Evolutionary conservation across 371 early-diverging fungal genomes (phyloP), one percentile per base, ranked within the genome.

Genomic region (Rhizopus stolonifer): DNA sequence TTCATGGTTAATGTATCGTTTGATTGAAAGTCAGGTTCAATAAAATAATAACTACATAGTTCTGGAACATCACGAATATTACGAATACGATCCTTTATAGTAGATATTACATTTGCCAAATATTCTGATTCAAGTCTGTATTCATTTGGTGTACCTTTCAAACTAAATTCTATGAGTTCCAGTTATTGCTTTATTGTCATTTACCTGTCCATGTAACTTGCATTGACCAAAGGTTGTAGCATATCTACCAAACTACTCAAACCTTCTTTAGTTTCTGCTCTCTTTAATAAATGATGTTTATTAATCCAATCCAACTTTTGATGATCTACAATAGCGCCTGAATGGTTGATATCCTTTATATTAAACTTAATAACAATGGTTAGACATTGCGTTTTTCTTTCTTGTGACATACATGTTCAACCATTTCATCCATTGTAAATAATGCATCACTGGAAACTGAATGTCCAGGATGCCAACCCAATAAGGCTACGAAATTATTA

Each of bases 241-340:
- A 64, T 62, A 18, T 61, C 53, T 0, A 77, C 77, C 22, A 83
- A 49, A 18, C 61, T 56, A 18, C 59, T 38, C 17, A 72, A 36
- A 10, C 82, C 83, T 26, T 70, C 65, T 2, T 56, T 33, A n/a
- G 83, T 78, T 31, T 80, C 74, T 32, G 79, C 69, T 46, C 81
- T 64, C 39, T 67, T 70, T 15, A 78, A 54, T 7, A 91, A 52
- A 65, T 92, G 92, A 54, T 88, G 86, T 49, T 88, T 87, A 65
- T 94, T 93, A 43, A 94, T 80, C 86, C 89, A 90, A 54, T 87
- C 85, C 11, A 96, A 71, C 34, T 91, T 92, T 8, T 85, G 87
- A 17, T 80, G 77, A 46, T 85, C 77, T 8, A 96, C 94, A 3
- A 88, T 76, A 0, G 92, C 86, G 19, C 86, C 85, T 6, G 90